phyloP scores from a whole-genome alignment of 2,329 filamentous ascomycete species.

The Pseudodiploospora longispora region DNA sequence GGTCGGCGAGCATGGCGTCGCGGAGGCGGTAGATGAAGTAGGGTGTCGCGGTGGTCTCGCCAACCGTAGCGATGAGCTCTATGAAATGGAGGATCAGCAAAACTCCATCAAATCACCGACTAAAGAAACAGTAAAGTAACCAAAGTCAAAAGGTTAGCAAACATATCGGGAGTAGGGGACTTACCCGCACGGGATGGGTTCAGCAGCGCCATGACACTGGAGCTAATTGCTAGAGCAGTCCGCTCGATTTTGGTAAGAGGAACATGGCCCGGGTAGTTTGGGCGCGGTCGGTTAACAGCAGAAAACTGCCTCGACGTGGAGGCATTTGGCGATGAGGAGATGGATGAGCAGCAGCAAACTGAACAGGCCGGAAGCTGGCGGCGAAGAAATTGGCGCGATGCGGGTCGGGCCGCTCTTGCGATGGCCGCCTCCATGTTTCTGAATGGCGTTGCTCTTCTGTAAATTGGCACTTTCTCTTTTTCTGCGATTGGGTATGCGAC shows the following conservation, averaged over 20 bases:
- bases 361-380: no score
- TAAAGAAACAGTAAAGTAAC: background rate
- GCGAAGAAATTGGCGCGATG: no score
- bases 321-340: constrained; percentile 9
- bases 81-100: background rate
- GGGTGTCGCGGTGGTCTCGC: constrained; percentile 87
- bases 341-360: constrained; percentile 5
- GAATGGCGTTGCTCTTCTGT: no score
- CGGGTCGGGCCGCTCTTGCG: no score
- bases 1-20: constrained; percentile 76
- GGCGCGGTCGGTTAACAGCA: constrained; percentile 71
- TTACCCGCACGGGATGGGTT: constrained; percentile 74
- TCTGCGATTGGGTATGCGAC: no score
- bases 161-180: constrained; percentile 2
- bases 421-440: no score
- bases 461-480: no score
- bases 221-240: constrained; percentile 58
- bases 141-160: no score
- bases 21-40: constrained; percentile 92
- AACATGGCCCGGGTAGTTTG: constrained; percentile 88
- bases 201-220: constrained; percentile 54
- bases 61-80: constrained; percentile 93
- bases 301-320: constrained; percentile 51
- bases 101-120: background rate
- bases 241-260: constrained; percentile 76